Base-by-base conservation (phyloP, 2,329 filamentous ascomycete genomes). In the Chaetomiaceae sp. region DNA sequence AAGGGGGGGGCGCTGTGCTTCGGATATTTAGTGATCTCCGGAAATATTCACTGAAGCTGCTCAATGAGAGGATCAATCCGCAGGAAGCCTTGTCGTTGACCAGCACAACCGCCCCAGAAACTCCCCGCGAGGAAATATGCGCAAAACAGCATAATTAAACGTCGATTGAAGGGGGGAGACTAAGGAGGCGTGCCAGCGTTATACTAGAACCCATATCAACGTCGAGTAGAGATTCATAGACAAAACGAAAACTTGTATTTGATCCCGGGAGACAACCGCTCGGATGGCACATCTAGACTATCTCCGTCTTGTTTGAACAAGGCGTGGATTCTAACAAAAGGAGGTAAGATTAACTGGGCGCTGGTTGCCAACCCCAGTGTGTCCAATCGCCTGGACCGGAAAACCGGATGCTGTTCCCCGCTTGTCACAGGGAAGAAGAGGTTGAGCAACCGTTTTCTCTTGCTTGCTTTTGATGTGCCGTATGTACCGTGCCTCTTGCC, bases 401-500 rank as follows among this genome's bases (percentile, higher is more conserved):
- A 18, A 27, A 25, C 20, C 20, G 33, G 27, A 6, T 11, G 10
- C 5, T n/a, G 18, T 46, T 29, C n/a, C 23, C 34, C 11, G 16
- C 18, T 16, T 42, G 41, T 25, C 41, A 46, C 41, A 20, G 27
- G 13, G 37, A 9, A 20, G 25, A 29, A 14, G 9, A n/a, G 38
- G 25, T 11, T 13, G 21, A 53, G 43, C 43, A 55, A 33, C 38
- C 25, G 36, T 46, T 34, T 30, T 41, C 14, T 40, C 36, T 29
- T 36, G 20, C 34, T 16, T 25, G 36, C 27, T 16, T 21, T 51
- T 44, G 48, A 52, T 46, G 49, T 49, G 49, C 46, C 33, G 18
- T 37, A 33, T 42, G 30, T 48, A 46, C 46, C 46, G 36, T 41
- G 14, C 9, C 21, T n/a, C 20, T 25, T 32, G 5, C 18, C 50